Conservation (phyloP, 2,329 filamentous ascomycete genomes). For the Colletotrichum tanaceti region DNA sequence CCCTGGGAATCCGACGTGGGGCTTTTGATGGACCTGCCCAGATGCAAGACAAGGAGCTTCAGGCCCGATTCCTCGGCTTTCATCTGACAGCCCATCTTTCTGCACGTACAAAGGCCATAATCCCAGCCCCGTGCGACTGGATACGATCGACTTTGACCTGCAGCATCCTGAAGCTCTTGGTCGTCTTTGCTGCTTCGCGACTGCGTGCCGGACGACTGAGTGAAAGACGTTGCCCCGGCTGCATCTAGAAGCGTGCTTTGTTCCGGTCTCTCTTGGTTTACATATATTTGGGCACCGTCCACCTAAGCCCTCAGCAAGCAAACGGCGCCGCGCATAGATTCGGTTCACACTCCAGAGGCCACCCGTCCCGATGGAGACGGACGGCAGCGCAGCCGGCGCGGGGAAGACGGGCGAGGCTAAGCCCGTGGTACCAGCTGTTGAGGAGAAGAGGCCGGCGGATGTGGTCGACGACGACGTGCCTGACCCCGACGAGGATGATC, state of each 20-base stretch:
- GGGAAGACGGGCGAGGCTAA: constrained; percentile 41
- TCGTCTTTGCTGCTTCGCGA: constrained; percentile 9
- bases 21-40: constrained; percentile 34
- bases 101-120: constrained; percentile 35
- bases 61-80: constrained; percentile 39
- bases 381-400: constrained; percentile 28
- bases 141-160: constrained; percentile 15
- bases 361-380: constrained; percentile 28
- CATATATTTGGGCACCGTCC: not conserved
- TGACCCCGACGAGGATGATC: constrained; percentile 91
- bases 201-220: not conserved
- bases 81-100: constrained; percentile 39
- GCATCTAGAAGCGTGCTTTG: not conserved
- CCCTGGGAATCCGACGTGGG: constrained; percentile 38
- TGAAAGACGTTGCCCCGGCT: constrained; percentile 11
- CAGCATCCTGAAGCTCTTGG: constrained; percentile 10
- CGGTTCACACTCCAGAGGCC: not conserved
- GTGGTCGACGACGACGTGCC: constrained; percentile 71
- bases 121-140: constrained; percentile 31
- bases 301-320: not conserved
- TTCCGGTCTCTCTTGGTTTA: not conserved
- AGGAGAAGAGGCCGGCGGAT: constrained; percentile 44
- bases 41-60: constrained; percentile 40
- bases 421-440: constrained; percentile 37
- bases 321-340: not conserved